Conservation (phyloP, 768 basidiomycete genomes). For the Phaffia tasmanica region DNA sequence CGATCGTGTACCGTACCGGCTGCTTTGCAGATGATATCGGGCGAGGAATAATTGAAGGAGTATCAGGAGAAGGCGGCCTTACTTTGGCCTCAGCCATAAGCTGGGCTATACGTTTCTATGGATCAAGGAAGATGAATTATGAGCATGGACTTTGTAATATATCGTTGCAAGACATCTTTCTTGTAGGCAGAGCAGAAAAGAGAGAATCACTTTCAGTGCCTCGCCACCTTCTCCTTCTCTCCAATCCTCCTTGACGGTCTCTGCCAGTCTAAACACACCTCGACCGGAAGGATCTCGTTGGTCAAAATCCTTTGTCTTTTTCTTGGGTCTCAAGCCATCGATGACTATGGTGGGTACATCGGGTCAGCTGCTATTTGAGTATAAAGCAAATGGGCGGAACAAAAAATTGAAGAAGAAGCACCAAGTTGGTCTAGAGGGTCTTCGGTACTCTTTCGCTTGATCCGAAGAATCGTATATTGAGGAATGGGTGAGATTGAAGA, state of each 20-base stretch:
- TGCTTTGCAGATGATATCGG: not conserved
- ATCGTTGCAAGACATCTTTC: not conserved
- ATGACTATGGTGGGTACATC: conserved; percentile 30
- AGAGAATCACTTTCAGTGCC: conserved; percentile 31
- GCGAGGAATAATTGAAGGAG: conserved; percentile 1
- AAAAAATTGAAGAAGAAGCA: conserved; percentile 21
- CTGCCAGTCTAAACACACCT: conserved; percentile 38
- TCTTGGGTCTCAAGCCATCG: conserved; percentile 31
- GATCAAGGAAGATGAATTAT: not conserved
- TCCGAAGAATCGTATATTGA: conserved; percentile 34
- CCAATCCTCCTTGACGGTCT: conserved; percentile 38
- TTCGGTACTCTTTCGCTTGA: conserved; percentile 39
- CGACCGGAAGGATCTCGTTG: conserved; percentile 12
- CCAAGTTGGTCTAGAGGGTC: conserved; percentile 36
- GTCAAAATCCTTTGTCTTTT: conserved; percentile 27
- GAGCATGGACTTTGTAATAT: not conserved
- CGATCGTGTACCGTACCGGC: conserved; percentile 12
- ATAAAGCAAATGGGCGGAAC: not conserved
- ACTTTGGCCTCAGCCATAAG: conserved; percentile 25
- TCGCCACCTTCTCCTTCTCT: conserved; percentile 34
- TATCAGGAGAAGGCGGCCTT: conserved; percentile 31
- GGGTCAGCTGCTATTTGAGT: not conserved
- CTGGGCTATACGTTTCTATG: conserved; percentile 23
- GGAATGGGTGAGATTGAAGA: conserved; percentile 1
- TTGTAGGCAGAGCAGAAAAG: not conserved